Conservation (phyloP, 176 grass and related monocot species). For the Metroxylon sagu region DNA sequence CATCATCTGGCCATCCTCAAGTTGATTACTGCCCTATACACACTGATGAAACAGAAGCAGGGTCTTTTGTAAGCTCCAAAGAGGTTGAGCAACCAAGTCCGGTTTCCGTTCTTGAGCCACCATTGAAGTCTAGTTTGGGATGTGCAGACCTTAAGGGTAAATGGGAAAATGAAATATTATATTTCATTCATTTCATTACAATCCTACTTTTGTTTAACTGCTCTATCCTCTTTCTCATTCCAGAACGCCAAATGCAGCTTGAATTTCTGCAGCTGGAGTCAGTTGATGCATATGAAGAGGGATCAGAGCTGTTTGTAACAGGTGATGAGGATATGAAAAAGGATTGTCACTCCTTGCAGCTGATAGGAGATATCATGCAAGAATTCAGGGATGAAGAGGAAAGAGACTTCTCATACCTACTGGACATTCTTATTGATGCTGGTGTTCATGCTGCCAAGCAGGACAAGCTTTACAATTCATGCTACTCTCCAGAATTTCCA, state of each 20-base stretch:
- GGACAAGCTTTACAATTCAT: slow-evolving; percentile 41
- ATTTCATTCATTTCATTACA: not conserved
- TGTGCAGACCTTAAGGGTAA: slow-evolving; percentile 34
- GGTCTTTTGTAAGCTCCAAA: slow-evolving; percentile 6
- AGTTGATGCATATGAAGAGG: not conserved
- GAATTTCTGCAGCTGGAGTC: slow-evolving; percentile 19
- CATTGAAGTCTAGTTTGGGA: slow-evolving; percentile 24
- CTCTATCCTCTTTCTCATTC: slow-evolving; percentile 8
- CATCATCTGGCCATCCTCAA: not conserved
- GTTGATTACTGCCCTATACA: not conserved
- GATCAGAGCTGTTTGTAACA: not conserved
- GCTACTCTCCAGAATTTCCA: slow-evolving; percentile 42
- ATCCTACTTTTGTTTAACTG: too few species aligned
- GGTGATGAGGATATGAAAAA: slow-evolving; percentile 1
- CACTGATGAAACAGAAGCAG: not conserved
- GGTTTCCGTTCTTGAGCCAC: slow-evolving; percentile 56
- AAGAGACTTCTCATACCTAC: slow-evolving; percentile 74
- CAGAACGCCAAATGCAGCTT: slow-evolving; percentile 31
- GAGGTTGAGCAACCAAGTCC: slow-evolving; percentile 47
- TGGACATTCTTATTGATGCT: slow-evolving; percentile 68
- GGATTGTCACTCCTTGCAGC: slow-evolving; percentile 23
- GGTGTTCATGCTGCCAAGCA: slow-evolving; percentile 43
- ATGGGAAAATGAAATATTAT: not conserved
- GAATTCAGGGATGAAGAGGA: slow-evolving; percentile 76
- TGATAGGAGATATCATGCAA: slow-evolving; percentile 38